Evolutionary conservation across 345 rosid genomes (phyloP).

Genomic region (Gossypium longicalyx): DNA sequence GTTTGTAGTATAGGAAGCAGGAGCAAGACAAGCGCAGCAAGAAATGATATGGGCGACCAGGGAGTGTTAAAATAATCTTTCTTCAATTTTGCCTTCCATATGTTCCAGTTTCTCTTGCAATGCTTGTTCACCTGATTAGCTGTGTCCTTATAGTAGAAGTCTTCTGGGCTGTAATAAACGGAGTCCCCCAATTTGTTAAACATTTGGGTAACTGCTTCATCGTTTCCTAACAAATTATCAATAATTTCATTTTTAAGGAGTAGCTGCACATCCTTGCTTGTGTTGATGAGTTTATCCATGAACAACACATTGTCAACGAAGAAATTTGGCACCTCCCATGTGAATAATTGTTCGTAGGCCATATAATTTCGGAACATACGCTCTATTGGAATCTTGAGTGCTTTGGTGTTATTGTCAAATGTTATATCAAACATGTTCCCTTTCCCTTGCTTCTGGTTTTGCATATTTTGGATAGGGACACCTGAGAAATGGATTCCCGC

Average conservation of each 20-base stretch:
- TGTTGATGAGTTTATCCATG: conserved; percentile 23
- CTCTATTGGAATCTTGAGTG: not conserved
- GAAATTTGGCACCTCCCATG: not conserved
- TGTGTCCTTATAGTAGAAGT: not conserved
- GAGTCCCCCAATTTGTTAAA: conserved; percentile 14
- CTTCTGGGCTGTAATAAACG: not conserved
- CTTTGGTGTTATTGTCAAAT: not conserved
- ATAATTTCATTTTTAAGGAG: conserved; percentile 14
- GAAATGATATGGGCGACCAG: too few relatives aligned
- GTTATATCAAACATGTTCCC: not conserved
- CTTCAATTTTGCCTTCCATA: conserved; percentile 12
- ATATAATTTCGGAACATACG: not conserved
- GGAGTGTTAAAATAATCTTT: too few relatives aligned
- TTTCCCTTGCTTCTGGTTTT: not conserved
- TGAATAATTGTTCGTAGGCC: not conserved
- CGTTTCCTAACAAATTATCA: conserved; percentile 15
- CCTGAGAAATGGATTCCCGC: not conserved
- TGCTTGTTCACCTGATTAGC: not conserved
- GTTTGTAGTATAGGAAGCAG: too few relatives aligned
- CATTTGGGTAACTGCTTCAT: conserved; percentile 19
- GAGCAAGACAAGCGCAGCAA: too few relatives aligned
- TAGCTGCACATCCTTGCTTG: conserved; percentile 21
- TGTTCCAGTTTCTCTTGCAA: not conserved
- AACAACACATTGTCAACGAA: conserved; percentile 4
- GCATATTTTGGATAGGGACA: too few relatives aligned